These are phyloP conservation scores for Cucumis hystrix DNA, from an alignment of 306 rosid species.

Conservation along the genomic window DNA sequence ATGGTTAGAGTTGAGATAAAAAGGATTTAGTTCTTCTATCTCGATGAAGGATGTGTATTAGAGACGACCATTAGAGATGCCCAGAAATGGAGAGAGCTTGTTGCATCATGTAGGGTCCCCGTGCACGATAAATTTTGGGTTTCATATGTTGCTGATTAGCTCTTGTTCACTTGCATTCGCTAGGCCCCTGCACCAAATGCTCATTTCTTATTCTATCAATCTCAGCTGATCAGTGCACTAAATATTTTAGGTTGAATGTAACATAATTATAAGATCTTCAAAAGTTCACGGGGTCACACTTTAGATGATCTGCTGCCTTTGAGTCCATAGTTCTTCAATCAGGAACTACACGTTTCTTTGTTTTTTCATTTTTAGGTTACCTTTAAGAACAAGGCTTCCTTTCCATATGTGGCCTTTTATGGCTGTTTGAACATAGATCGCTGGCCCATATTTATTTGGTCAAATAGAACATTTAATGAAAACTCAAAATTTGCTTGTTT, in stretches of 20 bases:
- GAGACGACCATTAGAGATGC: background rate
- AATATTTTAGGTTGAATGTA: background rate
- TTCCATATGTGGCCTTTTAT: background rate
- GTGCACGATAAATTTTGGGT: background rate
- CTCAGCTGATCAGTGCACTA: background rate
- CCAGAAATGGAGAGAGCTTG: background rate
- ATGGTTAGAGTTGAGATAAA: background rate
- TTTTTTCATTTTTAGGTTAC: background rate
- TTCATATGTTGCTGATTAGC: background rate
- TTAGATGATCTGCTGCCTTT: no score
- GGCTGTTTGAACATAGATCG: background rate
- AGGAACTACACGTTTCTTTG: background rate
- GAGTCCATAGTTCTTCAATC: background rate
- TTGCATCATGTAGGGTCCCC: background rate
- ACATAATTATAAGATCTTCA: no score
- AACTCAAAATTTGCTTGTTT: background rate
- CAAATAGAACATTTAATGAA: background rate
- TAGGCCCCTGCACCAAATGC: background rate
- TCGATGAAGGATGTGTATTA: background rate
- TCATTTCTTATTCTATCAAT: background rate
- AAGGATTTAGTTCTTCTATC: background rate
- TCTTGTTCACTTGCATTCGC: background rate
- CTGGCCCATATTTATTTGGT: background rate
- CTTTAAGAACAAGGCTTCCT: background rate
- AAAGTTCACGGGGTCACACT: no score